Conservation (phyloP, 768 basidiomycete genomes). For the Mycena epipterygia region DNA sequence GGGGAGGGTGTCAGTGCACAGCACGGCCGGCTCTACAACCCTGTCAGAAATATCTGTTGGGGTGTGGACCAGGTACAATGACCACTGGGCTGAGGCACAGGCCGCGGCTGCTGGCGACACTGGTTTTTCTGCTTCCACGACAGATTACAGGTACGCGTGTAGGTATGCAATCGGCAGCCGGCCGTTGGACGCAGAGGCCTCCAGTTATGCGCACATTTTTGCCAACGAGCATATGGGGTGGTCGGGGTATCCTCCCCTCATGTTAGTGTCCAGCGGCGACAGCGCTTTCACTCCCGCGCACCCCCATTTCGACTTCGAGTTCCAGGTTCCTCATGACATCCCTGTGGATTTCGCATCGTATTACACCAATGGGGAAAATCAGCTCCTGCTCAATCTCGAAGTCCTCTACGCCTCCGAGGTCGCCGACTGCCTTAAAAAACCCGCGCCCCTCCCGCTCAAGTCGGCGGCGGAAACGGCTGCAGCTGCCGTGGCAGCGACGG, state of each 20-base stretch:
- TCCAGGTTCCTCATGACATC: neutral
- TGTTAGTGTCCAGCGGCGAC: neutral
- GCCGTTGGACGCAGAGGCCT: neutral
- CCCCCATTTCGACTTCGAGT: neutral
- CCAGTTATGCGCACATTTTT: neutral
- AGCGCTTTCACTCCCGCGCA: neutral
- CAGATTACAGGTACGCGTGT: too few relatives aligned
- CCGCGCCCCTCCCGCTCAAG: too few relatives aligned
- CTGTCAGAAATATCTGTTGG: neutral
- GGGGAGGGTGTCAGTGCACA: neutral
- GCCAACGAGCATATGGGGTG: neutral
- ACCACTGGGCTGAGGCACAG: neutral
- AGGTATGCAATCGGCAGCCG: too few relatives aligned
- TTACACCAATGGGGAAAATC: neutral
- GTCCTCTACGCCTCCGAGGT: neutral
- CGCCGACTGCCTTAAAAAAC: too few relatives aligned
- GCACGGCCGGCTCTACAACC: neutral
- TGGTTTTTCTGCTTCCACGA: neutral
- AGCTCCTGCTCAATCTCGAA: neutral
- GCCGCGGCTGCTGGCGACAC: neutral
- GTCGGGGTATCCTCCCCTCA: neutral
- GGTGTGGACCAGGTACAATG: neutral
- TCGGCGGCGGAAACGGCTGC: too few relatives aligned
- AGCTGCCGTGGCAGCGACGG: neutral
- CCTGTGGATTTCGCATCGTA: neutral